Evolutionary conservation across 2,329 filamentous ascomycete species (phyloP), one percentile per base, ranked within the genome.

Genomic region (Trichoderma pleuroti): DNA sequence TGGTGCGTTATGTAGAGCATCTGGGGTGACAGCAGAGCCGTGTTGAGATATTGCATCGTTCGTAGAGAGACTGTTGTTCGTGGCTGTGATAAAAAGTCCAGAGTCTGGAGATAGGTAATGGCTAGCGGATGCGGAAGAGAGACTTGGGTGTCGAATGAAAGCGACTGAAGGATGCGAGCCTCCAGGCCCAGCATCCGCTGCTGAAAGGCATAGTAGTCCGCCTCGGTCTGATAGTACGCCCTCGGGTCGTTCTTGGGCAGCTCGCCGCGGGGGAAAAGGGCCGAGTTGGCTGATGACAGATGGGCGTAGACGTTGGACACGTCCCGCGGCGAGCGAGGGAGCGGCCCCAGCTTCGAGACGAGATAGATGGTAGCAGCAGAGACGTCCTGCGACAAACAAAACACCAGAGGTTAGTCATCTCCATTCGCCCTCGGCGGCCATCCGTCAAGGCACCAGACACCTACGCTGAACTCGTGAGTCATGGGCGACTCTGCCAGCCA

Each of bases 1-100:
- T 98, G 96, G 78, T 98, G 94, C 3, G 96, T 98, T 32, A 97
- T 84, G 79, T 97, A 98, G 16, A 98, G 84, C 78, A 97, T 84
- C 81, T 98, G 95, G 10, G 96, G 94, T 57, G 92, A 96, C 39
- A 98, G 82, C 12, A 99, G 83, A 3, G 93, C 91, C 9, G 92
- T 90, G 79, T 97, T 98, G n/a, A 98, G 86, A 77, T 97, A 91
- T 65, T 90, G 89, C 56, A 97, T 84, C 0, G 90, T 88, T 52
- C 90, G 87, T 67, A 85, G 84, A 1, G 92, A 87, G 3, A 97
- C 84, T 8, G 81, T 81, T 0, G 87, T 82, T 70, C 81, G 82
- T 4, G 80, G 77, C 57, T 80, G 77, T 12, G 78, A 80, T n/a
- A 88, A 75, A 61, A 92, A 91, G 71, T 93, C 93, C 21, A 99